These are phyloP conservation scores for Nicotiana benthamiana DNA, from an alignment of 257 asterid genomes.

Conservation along the genomic window DNA sequence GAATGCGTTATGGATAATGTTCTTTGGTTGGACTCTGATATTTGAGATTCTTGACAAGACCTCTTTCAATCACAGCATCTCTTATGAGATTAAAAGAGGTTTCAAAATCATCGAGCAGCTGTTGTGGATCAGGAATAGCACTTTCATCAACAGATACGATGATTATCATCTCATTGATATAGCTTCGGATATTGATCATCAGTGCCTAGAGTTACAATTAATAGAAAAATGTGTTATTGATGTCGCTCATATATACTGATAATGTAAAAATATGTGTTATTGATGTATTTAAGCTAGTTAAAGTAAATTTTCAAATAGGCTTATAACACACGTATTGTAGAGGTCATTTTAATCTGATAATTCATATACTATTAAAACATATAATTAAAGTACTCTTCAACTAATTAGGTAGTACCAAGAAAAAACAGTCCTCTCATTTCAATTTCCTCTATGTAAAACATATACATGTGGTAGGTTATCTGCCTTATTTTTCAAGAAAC, in stretches of 20 bases:
- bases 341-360: not conserved
- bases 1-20: too few relatives aligned
- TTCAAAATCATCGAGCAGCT: conserved; percentile 25
- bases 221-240: not conserved
- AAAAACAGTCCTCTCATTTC: not conserved
- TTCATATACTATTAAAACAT: not conserved
- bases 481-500: too few relatives aligned
- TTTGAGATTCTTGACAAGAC: not conserved
- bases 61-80: conserved; percentile 10
- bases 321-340: not conserved
- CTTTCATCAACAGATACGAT: conserved; percentile 34
- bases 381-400: not conserved
- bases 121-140: conserved; percentile 32
- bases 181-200: conserved; percentile 34
- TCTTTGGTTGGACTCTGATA: not conserved
- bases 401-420: not conserved
- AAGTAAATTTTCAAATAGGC: not conserved
- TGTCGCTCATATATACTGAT: too few relatives aligned
- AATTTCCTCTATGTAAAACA: not conserved
- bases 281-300: not conserved
- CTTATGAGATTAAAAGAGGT: conserved; percentile 28
- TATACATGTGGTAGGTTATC: too few relatives aligned
- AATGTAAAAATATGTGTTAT: too few relatives aligned
- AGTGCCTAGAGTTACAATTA: conserved; percentile 13
- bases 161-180: conserved; percentile 24